Conservation (phyloP, 2,329 filamentous ascomycete genomes). For the Didymella glomerata region DNA sequence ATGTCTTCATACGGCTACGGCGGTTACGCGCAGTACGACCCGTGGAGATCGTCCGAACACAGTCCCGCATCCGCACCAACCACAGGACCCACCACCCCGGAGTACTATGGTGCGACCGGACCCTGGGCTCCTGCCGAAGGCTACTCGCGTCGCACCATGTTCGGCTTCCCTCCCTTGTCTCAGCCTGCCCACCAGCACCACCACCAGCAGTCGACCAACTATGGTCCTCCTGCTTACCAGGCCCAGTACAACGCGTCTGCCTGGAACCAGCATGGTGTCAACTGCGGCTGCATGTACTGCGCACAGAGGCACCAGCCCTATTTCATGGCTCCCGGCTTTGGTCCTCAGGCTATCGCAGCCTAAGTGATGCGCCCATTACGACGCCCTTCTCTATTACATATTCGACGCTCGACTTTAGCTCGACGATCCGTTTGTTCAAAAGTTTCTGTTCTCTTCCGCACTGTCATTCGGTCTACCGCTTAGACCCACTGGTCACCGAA, state of each 20-base stretch:
- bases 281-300: slow-evolving; percentile 51
- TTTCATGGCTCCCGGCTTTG: slow-evolving; percentile 51
- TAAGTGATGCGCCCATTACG: slow-evolving; percentile 21
- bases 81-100: slow-evolving; percentile 63
- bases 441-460: slow-evolving; percentile 38
- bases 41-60: slow-evolving; percentile 53
- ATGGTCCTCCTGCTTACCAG: slow-evolving; percentile 45
- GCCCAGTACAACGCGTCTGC: slow-evolving; percentile 48
- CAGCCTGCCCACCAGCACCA: slow-evolving; percentile 54
- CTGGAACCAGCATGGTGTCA: slow-evolving; percentile 50
- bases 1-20: slow-evolving; percentile 49
- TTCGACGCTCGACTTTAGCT: slow-evolving; percentile 35
- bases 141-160: slow-evolving; percentile 54
- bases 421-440: slow-evolving; percentile 48
- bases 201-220: slow-evolving; percentile 54
- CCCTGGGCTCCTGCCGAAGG: slow-evolving; percentile 58
- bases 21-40: slow-evolving; percentile 52
- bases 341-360: slow-evolving; percentile 51
- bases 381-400: slow-evolving; percentile 33
- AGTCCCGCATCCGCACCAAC: slow-evolving; percentile 64
- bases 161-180: slow-evolving; percentile 51
- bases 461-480: slow-evolving; percentile 13
- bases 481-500: slow-evolving; percentile 31
- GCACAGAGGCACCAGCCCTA: slow-evolving; percentile 50
- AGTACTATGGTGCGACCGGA: slow-evolving; percentile 59